A percentile compares a stretch with the other conserved stretches of the same genome.
phyloP scores from a whole-genome alignment of 2,329 filamentous ascomycete species.

The Fusarium paranaense region DNA sequence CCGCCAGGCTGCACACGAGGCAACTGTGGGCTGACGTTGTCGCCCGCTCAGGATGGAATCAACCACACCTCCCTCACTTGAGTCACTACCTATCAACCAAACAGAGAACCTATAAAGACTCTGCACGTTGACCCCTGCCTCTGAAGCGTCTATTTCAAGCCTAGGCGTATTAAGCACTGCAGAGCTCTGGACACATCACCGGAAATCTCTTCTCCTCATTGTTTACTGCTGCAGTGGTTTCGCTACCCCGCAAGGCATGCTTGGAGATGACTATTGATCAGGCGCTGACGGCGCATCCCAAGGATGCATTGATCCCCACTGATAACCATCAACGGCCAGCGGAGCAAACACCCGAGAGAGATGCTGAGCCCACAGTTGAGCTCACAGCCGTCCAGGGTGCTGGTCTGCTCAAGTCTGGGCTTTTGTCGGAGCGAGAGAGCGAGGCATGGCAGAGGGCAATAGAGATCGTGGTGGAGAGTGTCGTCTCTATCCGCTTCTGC shows the following conservation, averaged over 20 bases:
- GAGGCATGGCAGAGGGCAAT: slow-evolving; percentile 88
- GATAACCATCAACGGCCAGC: neutral
- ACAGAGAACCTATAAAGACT: neutral
- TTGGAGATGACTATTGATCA: neutral
- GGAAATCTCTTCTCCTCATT: neutral
- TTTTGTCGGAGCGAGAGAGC: slow-evolving; percentile 28
- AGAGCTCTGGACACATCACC: neutral
- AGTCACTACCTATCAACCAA: neutral
- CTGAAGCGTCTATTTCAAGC: neutral
- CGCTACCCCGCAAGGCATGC: neutral
- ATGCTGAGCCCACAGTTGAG: neutral
- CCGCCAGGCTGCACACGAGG: neutral
- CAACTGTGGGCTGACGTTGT: neutral
- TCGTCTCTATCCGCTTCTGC: slow-evolving; percentile 99
- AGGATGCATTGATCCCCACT: neutral
- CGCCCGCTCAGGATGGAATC: neutral
- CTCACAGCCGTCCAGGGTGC: neutral
- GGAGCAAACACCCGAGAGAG: neutral
- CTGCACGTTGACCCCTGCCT: neutral
- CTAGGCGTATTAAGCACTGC: neutral
- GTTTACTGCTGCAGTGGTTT: neutral
- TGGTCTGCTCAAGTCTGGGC: neutral
- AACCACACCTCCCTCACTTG: neutral
- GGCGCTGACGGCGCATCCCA: neutral
- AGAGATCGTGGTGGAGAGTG: slow-evolving; percentile 91